phyloP scores from a whole-genome alignment of 495 filamentous ascomycete genomes.

The Aspergillus steynii region DNA sequence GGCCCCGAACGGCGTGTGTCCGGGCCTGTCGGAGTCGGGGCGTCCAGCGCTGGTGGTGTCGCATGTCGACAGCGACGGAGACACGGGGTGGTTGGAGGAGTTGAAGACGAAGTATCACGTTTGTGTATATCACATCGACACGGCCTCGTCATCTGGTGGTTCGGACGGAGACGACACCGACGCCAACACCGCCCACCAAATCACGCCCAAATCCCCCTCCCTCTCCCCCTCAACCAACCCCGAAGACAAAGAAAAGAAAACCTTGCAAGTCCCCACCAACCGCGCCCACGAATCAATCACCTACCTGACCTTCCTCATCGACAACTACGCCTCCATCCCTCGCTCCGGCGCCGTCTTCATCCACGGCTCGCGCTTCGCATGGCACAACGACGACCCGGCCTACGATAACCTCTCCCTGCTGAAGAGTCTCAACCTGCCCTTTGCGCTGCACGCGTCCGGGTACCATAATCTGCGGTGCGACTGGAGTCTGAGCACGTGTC shows the following conservation, averaged over 20 bases:
- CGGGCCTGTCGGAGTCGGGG: conserved; percentile 28
- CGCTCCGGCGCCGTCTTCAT: conserved; percentile 44
- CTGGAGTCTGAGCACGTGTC: conserved; percentile 45
- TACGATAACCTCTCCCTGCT: conserved; percentile 45
- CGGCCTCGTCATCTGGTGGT: conserved; percentile 26
- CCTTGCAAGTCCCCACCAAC: conserved; percentile 59
- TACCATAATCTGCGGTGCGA: conserved; percentile 51
- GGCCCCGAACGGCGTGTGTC: conserved; percentile 33
- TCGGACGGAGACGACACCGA: too few species aligned
- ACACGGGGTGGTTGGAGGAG: conserved; percentile 35
- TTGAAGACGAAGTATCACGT: conserved; percentile 38
- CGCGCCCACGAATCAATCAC: conserved; percentile 70
- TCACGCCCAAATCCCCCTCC: too few species aligned
- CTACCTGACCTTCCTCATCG: conserved; percentile 67
- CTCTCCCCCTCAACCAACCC: conserved; percentile 23
- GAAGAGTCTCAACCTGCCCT: conserved; percentile 29
- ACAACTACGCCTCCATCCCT: conserved; percentile 63
- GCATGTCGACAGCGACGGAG: conserved; percentile 35
- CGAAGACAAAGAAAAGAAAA: conserved; percentile 3
- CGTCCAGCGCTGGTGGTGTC: conserved; percentile 44
- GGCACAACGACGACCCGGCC: conserved; percentile 45
- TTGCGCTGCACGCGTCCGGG: conserved; percentile 33
- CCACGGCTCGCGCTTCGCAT: conserved; percentile 44
- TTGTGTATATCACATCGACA: conserved; percentile 58
- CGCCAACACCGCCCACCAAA: too few species aligned